Conservation (phyloP, 768 basidiomycete genomes). For the Crepidotus variabilis region DNA sequence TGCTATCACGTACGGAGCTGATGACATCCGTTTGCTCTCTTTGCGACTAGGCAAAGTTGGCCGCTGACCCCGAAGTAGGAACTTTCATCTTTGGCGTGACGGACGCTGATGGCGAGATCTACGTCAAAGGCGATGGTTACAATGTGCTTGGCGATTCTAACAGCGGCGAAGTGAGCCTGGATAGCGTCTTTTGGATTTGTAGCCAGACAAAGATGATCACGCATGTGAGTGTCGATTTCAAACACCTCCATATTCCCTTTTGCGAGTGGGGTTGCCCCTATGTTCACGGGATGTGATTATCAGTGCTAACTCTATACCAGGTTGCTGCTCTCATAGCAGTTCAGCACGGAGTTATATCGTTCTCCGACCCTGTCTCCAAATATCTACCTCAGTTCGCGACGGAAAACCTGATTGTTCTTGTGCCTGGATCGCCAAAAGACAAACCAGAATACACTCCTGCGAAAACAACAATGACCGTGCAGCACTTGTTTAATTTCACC, state of each 20-base stretch:
- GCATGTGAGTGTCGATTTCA: constrained; percentile 17
- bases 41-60: constrained; percentile 6
- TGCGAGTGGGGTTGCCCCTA: neutral
- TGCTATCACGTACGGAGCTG: neutral
- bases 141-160: constrained; percentile 21
- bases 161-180: constrained; percentile 19
- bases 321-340: constrained; percentile 21
- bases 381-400: constrained; percentile 19
- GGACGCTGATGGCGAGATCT: constrained; percentile 21
- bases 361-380: constrained; percentile 15
- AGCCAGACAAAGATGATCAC: constrained; percentile 31
- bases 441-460: constrained; percentile 13
- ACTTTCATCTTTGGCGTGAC: constrained; percentile 17
- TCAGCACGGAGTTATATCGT: constrained; percentile 20
- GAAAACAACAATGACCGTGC: constrained; percentile 15
- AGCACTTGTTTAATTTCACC: constrained; percentile 26
- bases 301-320: constrained; percentile 6
- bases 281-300: too few relatives aligned
- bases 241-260: neutral
- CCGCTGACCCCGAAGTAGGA: constrained; percentile 8
- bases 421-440: constrained; percentile 8
- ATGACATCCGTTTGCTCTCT: neutral
- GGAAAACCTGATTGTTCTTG: constrained; percentile 17
- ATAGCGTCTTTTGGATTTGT: constrained; percentile 32
- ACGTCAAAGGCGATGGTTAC: constrained; percentile 21